Evolutionary conservation across 345 rosid genomes (phyloP), one percentile per base, ranked within the genome.

Genomic region (Aquilaria yunnanensis): DNA sequence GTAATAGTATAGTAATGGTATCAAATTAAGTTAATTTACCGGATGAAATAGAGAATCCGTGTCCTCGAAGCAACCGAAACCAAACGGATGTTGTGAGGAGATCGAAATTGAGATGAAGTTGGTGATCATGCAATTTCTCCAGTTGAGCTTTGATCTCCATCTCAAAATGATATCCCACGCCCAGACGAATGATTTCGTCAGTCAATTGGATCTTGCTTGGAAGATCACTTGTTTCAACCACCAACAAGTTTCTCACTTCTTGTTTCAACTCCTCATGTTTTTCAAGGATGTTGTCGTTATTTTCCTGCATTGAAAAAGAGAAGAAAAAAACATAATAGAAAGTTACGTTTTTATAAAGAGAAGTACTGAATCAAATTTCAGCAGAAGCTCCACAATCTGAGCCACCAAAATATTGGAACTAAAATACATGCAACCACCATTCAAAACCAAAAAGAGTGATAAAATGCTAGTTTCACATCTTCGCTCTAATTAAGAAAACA

Each of bases 1-100:
- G 13, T 6, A 30, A 32, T 32, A 31, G 12, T 16, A 16, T 10
- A 2, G 2, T 32, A 33, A 12, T 4, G 41, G 34, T 14, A 7
- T 12, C 31, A 57, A 16, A 16, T 16, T 16, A 34, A 9, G 23
- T 59, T 59, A 13, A 58, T 41, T 14, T 4, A 59, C 67, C 60
- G 1, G 16, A 14, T 10, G 12, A 13, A 67, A 70, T 47, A 49
- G 31, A 10, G 4, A 64, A 48, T 10, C 72, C 76, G 29, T 68
- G 60, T 6, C 70, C 74, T 46, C 80, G 51, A 9, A 79, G 68
- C 29, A 75, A 51, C 10, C 80, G 67, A 45, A 75, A 79, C 9
- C 33, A 53, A 43, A 73, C 65, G 12, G 83, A 47, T 0, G 46
- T 32, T 0, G 34, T 52, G 37, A 14, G n/a, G 0, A 74, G 74